These are phyloP conservation scores for Pittosporum tobira DNA, from an alignment of 129 eudicot genomes.

Conservation along the genomic window DNA sequence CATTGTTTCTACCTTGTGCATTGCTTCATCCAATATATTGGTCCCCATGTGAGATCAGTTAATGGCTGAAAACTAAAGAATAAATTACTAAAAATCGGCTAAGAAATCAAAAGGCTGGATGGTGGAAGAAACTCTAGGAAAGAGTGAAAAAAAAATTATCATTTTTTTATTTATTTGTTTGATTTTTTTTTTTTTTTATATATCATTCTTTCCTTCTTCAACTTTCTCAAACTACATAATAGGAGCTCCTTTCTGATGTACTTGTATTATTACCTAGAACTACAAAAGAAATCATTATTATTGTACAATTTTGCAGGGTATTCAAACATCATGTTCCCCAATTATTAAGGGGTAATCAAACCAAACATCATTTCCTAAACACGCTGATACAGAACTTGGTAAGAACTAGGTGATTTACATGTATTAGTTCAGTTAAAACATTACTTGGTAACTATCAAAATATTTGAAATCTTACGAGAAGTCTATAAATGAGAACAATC, in stretches of 20 bases:
- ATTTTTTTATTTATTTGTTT: no score
- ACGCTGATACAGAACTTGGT: slow-evolving; percentile 52
- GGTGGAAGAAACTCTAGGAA: no score
- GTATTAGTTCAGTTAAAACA: slow-evolving; percentile 8
- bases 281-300: not conserved
- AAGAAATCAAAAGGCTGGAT: no score
- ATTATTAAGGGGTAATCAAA: slow-evolving; percentile 50
- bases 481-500: not conserved
- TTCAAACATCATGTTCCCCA: slow-evolving; percentile 60
- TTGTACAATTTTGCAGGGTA: slow-evolving; percentile 45
- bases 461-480: not conserved
- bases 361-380: slow-evolving; percentile 40
- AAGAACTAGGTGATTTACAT: slow-evolving; percentile 13
- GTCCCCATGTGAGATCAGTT: no score
- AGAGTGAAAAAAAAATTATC: no score
- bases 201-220: not conserved
- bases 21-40: no score
- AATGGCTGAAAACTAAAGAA: no score
- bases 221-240: not conserved
- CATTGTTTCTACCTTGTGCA: no score
- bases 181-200: no score
- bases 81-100: no score
- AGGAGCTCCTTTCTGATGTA: not conserved
- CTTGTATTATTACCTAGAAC: not conserved
- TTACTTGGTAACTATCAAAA: no score